phyloP scores from a whole-genome alignment of 306 rosid genomes.

The Quercus parvula region DNA sequence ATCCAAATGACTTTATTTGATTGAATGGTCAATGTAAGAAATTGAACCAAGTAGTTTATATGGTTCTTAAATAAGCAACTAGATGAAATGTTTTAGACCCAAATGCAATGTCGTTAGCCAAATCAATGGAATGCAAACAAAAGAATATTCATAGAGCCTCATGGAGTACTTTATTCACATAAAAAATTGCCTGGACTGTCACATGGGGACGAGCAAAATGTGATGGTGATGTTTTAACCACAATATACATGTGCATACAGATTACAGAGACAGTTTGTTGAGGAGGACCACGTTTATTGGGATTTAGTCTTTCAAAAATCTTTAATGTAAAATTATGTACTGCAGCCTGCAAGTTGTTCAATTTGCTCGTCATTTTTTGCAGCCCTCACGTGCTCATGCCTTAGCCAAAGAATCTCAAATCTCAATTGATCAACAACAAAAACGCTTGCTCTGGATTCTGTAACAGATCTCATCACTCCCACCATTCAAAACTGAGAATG shows the following conservation, averaged over 20 bases:
- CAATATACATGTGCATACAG: too few species aligned
- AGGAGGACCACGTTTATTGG: not conserved
- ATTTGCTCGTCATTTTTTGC: not conserved
- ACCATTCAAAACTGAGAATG: too few species aligned
- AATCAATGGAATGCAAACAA: not conserved
- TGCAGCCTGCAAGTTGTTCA: not conserved
- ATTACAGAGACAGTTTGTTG: not conserved
- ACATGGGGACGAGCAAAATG: constrained; percentile 27
- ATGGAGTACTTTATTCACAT: not conserved
- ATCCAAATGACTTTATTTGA: not conserved
- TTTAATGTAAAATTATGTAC: not conserved
- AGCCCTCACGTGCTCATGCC: not conserved
- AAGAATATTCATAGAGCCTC: not conserved
- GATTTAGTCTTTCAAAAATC: not conserved
- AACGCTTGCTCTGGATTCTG: not conserved
- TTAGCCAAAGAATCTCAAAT: constrained; percentile 3
- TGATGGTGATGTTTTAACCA: constrained; percentile 32
- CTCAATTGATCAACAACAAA: not conserved
- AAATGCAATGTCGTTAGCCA: not conserved
- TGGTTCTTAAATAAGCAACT: not conserved
- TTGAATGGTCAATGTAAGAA: not conserved
- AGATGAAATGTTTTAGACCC: not conserved
- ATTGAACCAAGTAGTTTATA: too few species aligned
- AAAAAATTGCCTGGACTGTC: constrained; percentile 1
- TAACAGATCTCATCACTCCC: not conserved